Conservation (phyloP, 305 asterid genomes). For the Petunia hybrid region DNA sequence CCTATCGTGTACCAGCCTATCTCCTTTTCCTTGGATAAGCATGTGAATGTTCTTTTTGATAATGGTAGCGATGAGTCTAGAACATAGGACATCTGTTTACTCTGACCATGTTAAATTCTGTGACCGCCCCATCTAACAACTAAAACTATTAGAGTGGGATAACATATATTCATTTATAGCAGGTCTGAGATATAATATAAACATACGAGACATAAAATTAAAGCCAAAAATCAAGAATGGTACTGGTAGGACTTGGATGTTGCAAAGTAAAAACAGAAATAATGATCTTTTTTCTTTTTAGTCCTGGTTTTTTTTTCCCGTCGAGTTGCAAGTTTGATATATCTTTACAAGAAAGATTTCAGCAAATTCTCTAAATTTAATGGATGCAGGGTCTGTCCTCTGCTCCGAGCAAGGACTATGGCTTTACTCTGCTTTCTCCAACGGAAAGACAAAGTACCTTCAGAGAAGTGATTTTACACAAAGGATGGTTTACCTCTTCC, state of each 20-base stretch:
- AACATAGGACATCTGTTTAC: no score
- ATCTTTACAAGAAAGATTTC: background rate
- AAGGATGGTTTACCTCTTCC: conserved; percentile 73
- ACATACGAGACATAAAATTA: background rate
- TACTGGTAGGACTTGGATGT: background rate
- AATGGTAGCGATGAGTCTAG: no score
- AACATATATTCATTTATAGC: no score
- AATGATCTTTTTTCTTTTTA: background rate
- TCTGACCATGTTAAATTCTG: no score
- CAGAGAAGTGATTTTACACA: conserved; percentile 17
- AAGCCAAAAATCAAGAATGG: background rate
- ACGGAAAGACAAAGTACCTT: background rate
- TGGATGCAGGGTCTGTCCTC: background rate
- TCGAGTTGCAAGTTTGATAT: background rate
- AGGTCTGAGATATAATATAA: background rate
- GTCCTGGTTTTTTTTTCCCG: background rate
- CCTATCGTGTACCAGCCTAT: no score
- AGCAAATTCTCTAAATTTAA: background rate
- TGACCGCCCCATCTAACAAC: no score
- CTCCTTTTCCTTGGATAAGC: no score
- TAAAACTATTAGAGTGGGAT: no score
- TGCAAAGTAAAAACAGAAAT: no score
- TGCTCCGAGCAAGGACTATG: background rate
- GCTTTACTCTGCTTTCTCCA: background rate
- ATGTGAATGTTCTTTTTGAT: no score